phyloP scores from a whole-genome alignment of 192 early-diverging fungal genomes.

The Backusella morwellensis region DNA sequence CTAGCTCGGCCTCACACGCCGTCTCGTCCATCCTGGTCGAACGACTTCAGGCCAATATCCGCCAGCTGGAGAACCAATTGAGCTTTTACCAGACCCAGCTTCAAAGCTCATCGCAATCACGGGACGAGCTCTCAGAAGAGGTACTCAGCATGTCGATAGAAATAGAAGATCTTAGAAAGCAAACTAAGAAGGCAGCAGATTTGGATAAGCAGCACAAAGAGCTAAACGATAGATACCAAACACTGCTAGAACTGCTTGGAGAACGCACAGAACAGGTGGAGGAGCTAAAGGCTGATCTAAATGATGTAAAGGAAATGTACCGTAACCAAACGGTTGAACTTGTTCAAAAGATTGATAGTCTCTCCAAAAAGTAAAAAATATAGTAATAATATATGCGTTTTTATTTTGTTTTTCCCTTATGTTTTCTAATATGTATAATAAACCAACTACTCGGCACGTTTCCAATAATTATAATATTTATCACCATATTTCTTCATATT shows the following conservation, averaged over 20 bases:
- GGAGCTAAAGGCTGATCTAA: conserved; percentile 74
- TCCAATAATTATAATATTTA: conserved; percentile 51
- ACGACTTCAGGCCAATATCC: conserved; percentile 53
- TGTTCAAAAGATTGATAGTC: conserved; percentile 43
- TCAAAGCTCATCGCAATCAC: conserved; percentile 55
- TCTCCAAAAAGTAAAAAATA: conserved; percentile 20
- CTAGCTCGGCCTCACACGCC: neutral
- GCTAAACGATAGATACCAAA: conserved; percentile 61
- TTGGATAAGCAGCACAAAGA: conserved; percentile 53
- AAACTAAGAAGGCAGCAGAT: conserved; percentile 9
- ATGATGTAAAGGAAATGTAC: conserved; percentile 80
- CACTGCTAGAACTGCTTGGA: conserved; percentile 85
- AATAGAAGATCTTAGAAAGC: conserved; percentile 49
- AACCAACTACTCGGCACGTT: neutral
- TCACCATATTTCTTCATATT: conserved; percentile 46
- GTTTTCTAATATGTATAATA: neutral
- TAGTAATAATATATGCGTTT: conserved; percentile 6
- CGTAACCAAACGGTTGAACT: conserved; percentile 62
- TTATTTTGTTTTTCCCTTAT: neutral
- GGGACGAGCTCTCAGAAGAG: conserved; percentile 73
- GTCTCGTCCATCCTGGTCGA: conserved; percentile 51
- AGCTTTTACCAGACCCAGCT: conserved; percentile 63
- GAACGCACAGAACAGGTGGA: conserved; percentile 86
- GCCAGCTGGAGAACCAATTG: conserved; percentile 67
- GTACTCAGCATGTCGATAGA: conserved; percentile 68